These are phyloP conservation scores for Oryza glaberrima DNA, from an alignment of 176 grass and related monocot species.

Conservation along the genomic window DNA sequence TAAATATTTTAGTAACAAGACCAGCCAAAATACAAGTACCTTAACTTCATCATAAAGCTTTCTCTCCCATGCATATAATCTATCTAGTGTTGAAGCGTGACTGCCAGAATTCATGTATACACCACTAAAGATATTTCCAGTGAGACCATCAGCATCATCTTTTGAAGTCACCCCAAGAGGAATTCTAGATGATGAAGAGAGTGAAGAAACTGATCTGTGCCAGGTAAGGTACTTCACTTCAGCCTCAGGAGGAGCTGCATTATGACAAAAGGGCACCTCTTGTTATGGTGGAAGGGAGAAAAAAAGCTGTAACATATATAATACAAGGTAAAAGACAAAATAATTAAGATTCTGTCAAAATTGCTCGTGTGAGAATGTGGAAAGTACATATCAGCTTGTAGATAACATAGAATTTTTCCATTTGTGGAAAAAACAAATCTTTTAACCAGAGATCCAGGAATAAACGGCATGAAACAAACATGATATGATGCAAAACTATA, in stretches of 20 bases:
- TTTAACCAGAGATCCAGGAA: constrained; percentile 23
- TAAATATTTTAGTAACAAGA: constrained; percentile 5
- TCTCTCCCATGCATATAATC: constrained; percentile 97
- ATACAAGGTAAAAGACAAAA: constrained; percentile 16
- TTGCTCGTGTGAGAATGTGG: neutral
- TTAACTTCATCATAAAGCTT: constrained; percentile 99
- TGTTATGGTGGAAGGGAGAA: neutral
- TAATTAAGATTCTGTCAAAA: constrained; percentile 10
- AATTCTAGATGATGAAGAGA: constrained; percentile 85
- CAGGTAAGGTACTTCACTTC: constrained; percentile 82
- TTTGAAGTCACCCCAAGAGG: constrained; percentile 59
- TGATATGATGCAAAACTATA: constrained; percentile 15
- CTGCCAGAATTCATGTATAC: constrained; percentile 96
- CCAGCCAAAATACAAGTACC: constrained; percentile 45
- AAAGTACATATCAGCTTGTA: constrained; percentile 4
- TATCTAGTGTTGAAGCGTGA: constrained; percentile 90
- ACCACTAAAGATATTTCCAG: constrained; percentile 63
- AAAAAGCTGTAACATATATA: constrained; percentile 20
- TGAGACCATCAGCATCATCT: constrained; percentile 64
- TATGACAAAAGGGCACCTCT: constrained; percentile 34
- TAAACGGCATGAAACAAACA: constrained; percentile 2
- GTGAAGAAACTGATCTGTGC: constrained; percentile 89
- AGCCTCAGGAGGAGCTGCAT: constrained; percentile 72
- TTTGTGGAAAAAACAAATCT: constrained; percentile 8
- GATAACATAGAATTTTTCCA: constrained; percentile 3